Evolutionary conservation across 768 basidiomycete genomes (phyloP), one percentile per base, ranked within the genome.

Genomic region (Hericium coralloides): DNA sequence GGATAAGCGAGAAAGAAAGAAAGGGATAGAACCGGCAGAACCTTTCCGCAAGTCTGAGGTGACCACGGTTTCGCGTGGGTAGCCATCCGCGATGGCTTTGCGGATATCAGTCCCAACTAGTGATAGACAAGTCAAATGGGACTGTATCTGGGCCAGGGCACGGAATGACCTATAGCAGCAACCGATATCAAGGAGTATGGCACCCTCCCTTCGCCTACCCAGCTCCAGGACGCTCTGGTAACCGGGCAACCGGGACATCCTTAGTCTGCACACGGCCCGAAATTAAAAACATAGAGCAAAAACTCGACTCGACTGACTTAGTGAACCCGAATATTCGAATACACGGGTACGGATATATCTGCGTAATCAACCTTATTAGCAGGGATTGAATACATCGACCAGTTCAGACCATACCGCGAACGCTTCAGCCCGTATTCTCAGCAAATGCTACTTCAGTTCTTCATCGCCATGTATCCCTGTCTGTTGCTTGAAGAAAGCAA

Each of bases 81-180:
- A 77, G 6, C 77, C 75, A 49, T 79, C 76, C 5, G 61, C 65
- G 17, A 70, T 66, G 4, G 66, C 74, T 59, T 70, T 75, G 36
- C 76, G 66, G n/a, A 70, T 64, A 54, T 78, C 78, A 49, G 68
- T 72, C 0, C 76, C 76, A 52, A 75, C 73, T 73, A 49, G 9
- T 20, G 20, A 43, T 25, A 12, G 18, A 1, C 51, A 45, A 14
- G 4, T 14, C 8, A 39, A 52, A 15, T 20, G 14, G 20, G 31
- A 26, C 12, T 37, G 23, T 37, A 53, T 26, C 3, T 31, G 31
- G 31, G 31, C 6, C 25, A 6, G 25, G 6, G 25, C 31, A 31
- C 10, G 8, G 6, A 31, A 6, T 31, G 37, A 23, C 23, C 60
- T 53, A 77, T 75, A 70, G 60, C 75, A 76, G 58, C 74, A 78